phyloP scores from a whole-genome alignment of 768 basidiomycete species.

The Filobasidium floriforme region DNA sequence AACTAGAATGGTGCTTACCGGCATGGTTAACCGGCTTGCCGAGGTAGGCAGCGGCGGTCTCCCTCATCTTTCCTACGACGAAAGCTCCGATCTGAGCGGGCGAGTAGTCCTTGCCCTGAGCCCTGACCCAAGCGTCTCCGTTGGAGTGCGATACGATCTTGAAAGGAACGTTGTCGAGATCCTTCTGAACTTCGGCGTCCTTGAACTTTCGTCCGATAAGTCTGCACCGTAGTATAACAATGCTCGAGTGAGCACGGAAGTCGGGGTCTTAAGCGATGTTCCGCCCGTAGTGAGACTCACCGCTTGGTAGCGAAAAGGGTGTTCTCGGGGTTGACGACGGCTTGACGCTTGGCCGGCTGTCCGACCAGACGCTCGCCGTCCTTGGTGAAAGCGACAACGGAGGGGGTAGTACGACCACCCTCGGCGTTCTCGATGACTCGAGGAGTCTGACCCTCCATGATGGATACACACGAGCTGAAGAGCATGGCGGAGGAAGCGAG shows the following conservation, averaged over 20 bases:
- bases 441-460: slow-evolving; percentile 92
- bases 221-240: slow-evolving; percentile 20
- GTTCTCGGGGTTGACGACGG: slow-evolving; percentile 88
- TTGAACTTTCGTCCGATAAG: slow-evolving; percentile 81
- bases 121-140: slow-evolving; percentile 62
- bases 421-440: slow-evolving; percentile 96
- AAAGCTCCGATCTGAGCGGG: slow-evolving; percentile 49
- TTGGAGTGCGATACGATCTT: slow-evolving; percentile 56
- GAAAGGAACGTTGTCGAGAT: slow-evolving; percentile 57
- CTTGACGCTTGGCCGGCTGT: slow-evolving; percentile 93
- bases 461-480: slow-evolving; percentile 47
- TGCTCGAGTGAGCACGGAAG: neutral
- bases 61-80: slow-evolving; percentile 69
- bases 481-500: slow-evolving; percentile 34
- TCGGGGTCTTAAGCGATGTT: neutral
- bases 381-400: slow-evolving; percentile 97
- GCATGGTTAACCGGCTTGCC: slow-evolving; percentile 92
- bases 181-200: slow-evolving; percentile 88
- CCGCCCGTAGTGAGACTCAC: slow-evolving; percentile 26
- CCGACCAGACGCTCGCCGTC: slow-evolving; percentile 94
- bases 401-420: slow-evolving; percentile 95
- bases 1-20: slow-evolving; percentile 1
- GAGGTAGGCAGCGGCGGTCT: slow-evolving; percentile 86
- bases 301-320: slow-evolving; percentile 67
- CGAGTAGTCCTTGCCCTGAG: slow-evolving; percentile 69